These are phyloP conservation scores for Coemansia sp. DNA, from an alignment of 192 early-diverging fungal genomes.

Conservation along the genomic window DNA sequence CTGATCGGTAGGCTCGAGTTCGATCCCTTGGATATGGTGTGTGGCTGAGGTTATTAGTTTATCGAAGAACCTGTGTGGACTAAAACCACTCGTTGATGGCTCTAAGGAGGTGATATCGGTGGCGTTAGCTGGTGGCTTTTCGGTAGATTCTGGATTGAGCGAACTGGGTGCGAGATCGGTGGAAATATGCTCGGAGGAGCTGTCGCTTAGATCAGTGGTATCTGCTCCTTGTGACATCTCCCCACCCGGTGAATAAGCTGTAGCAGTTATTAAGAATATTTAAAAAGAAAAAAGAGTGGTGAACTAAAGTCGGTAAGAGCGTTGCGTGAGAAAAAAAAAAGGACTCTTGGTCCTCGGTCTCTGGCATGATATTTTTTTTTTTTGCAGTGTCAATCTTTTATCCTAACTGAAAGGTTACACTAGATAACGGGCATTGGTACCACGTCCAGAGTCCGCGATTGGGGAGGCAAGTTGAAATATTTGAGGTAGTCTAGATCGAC, in stretches of 20 bases:
- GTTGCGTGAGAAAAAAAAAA: too few species aligned
- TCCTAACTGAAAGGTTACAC: too few species aligned
- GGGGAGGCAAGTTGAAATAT: too few species aligned
- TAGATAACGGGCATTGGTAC: too few species aligned
- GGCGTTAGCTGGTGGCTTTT: neutral
- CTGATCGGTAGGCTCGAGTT: constrained; percentile 15
- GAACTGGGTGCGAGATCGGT: neutral
- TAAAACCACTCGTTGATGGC: neutral
- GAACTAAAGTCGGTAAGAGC: too few species aligned
- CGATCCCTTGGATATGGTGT: constrained; percentile 38
- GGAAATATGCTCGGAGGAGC: neutral
- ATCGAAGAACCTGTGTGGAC: constrained; percentile 12
- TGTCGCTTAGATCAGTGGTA: neutral
- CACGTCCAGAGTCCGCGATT: too few species aligned
- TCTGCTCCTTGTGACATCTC: neutral
- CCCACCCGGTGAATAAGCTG: neutral
- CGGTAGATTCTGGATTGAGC: neutral
- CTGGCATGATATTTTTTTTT: too few species aligned
- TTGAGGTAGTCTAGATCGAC: too few species aligned
- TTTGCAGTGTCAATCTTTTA: too few species aligned
- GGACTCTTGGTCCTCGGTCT: too few species aligned
- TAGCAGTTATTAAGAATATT: neutral
- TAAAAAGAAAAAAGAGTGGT: neutral
- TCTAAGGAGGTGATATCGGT: neutral
- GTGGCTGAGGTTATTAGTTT: constrained; percentile 24